Conservation (phyloP, 805 yeast species). For the Nadsonia fulvescens region DNA sequence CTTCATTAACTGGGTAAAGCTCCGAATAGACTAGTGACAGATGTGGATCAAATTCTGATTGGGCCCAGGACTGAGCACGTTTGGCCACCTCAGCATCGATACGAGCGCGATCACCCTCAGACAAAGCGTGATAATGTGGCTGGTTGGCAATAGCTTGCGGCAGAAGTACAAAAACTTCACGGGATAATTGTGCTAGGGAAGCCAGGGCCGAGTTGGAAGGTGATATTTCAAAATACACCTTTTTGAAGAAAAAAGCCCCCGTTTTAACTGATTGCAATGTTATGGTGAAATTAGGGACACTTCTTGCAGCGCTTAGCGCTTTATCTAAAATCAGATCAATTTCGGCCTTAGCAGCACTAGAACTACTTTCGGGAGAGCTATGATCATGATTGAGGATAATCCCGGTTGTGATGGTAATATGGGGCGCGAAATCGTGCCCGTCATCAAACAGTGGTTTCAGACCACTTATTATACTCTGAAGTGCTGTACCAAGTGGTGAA, state of each 20-base stretch:
- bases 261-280: slow-evolving; percentile 26
- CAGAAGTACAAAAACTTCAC: slow-evolving; percentile 18
- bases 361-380: too few species aligned
- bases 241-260: slow-evolving; percentile 34
- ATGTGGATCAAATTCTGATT: slow-evolving; percentile 48
- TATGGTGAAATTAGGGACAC: slow-evolving; percentile 23
- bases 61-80: slow-evolving; percentile 40
- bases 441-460: slow-evolving; percentile 55
- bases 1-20: slow-evolving; percentile 46
- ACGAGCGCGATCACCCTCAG: slow-evolving; percentile 11
- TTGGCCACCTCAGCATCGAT: slow-evolving; percentile 20
- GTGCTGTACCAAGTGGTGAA: slow-evolving; percentile 34
- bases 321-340: slow-evolving; percentile 40
- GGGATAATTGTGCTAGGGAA: slow-evolving; percentile 28
- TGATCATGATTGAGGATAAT: slow-evolving; percentile 29
- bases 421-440: slow-evolving; percentile 56
- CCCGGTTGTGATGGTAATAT: slow-evolving; percentile 55
- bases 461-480: slow-evolving; percentile 43
- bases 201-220: slow-evolving; percentile 27
- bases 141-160: slow-evolving; percentile 11
- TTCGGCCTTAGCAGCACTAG: slow-evolving; percentile 37
- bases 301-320: slow-evolving; percentile 36
- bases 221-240: slow-evolving; percentile 31
- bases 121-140: slow-evolving; percentile 14
- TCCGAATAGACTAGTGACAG: slow-evolving; percentile 53